Evolutionary conservation across 1,284 basidiomycete species (phyloP).

Genomic region (Coniferiporia weirii): DNA sequence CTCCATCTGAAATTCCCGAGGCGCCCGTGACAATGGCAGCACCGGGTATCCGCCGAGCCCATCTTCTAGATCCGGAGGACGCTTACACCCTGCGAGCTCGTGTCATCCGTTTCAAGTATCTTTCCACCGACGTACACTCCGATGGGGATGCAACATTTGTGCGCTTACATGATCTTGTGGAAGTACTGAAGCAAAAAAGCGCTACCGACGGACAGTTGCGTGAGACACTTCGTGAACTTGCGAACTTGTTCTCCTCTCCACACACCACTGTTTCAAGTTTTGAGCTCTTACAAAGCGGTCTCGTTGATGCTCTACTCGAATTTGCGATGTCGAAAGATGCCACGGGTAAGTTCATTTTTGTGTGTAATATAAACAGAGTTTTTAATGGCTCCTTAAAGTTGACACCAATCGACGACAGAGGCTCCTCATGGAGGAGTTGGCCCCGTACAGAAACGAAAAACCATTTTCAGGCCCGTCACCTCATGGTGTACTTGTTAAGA

Average conservation of each 20-base stretch:
- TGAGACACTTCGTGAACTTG: constrained; percentile 65
- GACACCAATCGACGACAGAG: constrained; percentile 56
- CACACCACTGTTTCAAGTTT: constrained; percentile 89
- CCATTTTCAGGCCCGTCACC: constrained; percentile 50
- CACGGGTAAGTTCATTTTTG: constrained; percentile 36
- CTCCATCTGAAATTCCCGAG: constrained; percentile 34
- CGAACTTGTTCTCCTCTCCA: constrained; percentile 73
- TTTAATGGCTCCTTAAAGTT: constrained; percentile 36
- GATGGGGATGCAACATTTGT: constrained; percentile 63
- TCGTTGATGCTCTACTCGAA: constrained; percentile 82
- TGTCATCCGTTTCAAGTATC: constrained; percentile 77
- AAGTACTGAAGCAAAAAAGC: constrained; percentile 48
- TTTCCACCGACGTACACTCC: constrained; percentile 52
- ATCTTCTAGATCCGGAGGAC: constrained; percentile 75
- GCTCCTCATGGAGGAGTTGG: constrained; percentile 71
- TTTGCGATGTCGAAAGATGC: constrained; percentile 72
- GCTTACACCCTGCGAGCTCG: constrained; percentile 85
- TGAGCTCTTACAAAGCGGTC: constrained; percentile 89
- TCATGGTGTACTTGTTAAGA: constrained; percentile 83
- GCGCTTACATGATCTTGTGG: constrained; percentile 61
- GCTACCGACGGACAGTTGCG: constrained; percentile 63
- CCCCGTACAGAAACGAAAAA: constrained; percentile 46
- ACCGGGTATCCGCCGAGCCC: constrained; percentile 38
- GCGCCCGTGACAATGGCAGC: constrained; percentile 32
- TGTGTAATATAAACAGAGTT: not conserved